phyloP scores from a whole-genome alignment of 1,139 yeast species.

The Debaryomyces sp. region DNA sequence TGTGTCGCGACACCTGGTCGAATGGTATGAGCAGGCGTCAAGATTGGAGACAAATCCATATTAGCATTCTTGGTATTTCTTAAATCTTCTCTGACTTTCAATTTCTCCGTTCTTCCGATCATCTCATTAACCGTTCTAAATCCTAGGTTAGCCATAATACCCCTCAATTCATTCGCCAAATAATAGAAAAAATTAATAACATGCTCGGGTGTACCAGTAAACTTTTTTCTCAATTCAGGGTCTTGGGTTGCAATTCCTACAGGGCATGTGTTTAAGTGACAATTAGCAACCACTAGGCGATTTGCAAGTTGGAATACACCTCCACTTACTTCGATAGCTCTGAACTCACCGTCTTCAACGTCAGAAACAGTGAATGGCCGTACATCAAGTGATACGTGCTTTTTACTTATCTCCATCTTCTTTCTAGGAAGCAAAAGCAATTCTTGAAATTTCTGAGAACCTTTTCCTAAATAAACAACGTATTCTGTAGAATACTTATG shows the following conservation, averaged over 20 bases:
- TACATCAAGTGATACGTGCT: no score
- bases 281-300: constrained; percentile 21
- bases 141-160: constrained; percentile 91
- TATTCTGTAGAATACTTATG: no score
- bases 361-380: no score
- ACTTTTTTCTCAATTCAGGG: constrained; percentile 89
- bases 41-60: constrained; percentile 87
- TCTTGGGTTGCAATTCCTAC: constrained; percentile 99
- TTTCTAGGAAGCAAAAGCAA: no score
- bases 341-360: no score
- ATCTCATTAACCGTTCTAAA: constrained; percentile 95
- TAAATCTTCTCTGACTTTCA: constrained; percentile 80
- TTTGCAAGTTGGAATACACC: no score
- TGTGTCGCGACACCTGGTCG: constrained; percentile 98
- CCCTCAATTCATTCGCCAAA: constrained; percentile 88
- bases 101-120: constrained; percentile 96
- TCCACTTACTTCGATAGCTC: no score
- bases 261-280: constrained; percentile 93
- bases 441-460: no score
- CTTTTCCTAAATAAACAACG: no score
- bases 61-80: constrained; percentile 89
- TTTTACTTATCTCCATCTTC: no score
- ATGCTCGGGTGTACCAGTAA: constrained; percentile 96
- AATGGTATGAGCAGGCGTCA: constrained; percentile 95
- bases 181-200: constrained; percentile 97